Conservation (phyloP, 2,329 filamentous ascomycete species). For the Podosphaera aphanis region DNA sequence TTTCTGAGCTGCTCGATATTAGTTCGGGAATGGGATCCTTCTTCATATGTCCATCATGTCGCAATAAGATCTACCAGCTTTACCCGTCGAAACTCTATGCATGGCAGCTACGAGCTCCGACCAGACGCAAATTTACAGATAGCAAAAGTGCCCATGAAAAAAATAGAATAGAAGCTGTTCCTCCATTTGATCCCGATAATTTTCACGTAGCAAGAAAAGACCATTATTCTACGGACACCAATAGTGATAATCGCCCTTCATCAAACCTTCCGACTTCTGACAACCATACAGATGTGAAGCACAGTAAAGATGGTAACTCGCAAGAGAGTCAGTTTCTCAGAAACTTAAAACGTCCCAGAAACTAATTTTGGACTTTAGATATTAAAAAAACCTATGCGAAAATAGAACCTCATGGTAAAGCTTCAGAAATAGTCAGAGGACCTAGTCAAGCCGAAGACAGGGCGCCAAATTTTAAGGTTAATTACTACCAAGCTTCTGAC, state of each 20-base stretch:
- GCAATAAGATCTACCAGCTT: slow-evolving; percentile 6
- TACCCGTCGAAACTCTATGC: slow-evolving; percentile 4
- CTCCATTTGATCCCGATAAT: no score
- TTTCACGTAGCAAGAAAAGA: no score
- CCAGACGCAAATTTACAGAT: not conserved
- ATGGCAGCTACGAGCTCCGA: slow-evolving; percentile 9
- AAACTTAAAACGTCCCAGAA: not conserved
- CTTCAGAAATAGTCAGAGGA: not conserved
- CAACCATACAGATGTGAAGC: no score
- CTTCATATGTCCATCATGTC: slow-evolving; percentile 13
- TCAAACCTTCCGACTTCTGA: no score
- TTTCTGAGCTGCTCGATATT: not conserved
- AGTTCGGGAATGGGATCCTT: slow-evolving; percentile 9
- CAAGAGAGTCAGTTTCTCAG: no score
- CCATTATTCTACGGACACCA: no score
- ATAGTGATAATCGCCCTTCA: no score
- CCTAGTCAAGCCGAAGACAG: not conserved
- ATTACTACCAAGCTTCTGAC: not conserved
- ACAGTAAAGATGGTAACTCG: no score
- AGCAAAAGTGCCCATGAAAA: not conserved
- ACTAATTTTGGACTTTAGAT: not conserved
- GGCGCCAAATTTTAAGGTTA: not conserved
- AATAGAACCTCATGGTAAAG: not conserved
- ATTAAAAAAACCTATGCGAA: not conserved
- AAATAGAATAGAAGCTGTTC: not conserved